Evolutionary conservation across 179 eudicot genomes (phyloP), one percentile per base, ranked within the genome.

Genomic region (Drosera spatulata): DNA sequence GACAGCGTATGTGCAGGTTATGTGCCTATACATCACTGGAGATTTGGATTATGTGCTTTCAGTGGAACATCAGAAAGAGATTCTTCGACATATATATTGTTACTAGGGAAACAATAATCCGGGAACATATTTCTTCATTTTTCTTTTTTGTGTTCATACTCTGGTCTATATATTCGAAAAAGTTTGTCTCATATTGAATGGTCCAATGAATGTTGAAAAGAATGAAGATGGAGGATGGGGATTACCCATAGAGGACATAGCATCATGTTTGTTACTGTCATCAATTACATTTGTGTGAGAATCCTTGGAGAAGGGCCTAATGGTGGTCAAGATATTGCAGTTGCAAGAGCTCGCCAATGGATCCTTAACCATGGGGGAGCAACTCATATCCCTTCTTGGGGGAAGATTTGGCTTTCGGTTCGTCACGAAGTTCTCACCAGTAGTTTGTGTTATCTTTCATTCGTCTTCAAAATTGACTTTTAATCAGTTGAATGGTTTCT

Each of bases 201-300:
- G 33, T 22, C 33, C 33, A 22, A 22, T 22, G 33, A 1, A 22
- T 22, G 33, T 22, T 0, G 33, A 22, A 22, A 55, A 84, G 86
- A 81, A 84, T 56, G 77, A 82, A 75, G 91, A 82, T 67, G 91
- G 91, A 60, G 91, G 91, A 2, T 84, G 91, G 91, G 86, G 90
- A 59, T 59, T 82, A 6, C 87, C 82, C 61, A 71, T 75, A n/a
- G 91, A 68, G 87, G 83, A 0, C 79, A 80, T 11, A 85, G 83
- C 70, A 71, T 69, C 49, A 79, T 85, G 83, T 82, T 85, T 50
- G 64, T 85, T 50, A 75, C 87, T 0, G 69, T 68, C 8, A 66
- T 84, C 5, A 81, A 68, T 46, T 81, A 84, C 69, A 76, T 84
- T 46, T 82, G 86, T 50, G 64, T 82, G 69, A 64, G 85, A 9